A percentile compares a stretch with the other conserved stretches of the same genome.
These are phyloP conservation scores for Chaetomiaceae sp. DNA, from an alignment of 2,329 filamentous ascomycete species.

Conservation along the genomic window DNA sequence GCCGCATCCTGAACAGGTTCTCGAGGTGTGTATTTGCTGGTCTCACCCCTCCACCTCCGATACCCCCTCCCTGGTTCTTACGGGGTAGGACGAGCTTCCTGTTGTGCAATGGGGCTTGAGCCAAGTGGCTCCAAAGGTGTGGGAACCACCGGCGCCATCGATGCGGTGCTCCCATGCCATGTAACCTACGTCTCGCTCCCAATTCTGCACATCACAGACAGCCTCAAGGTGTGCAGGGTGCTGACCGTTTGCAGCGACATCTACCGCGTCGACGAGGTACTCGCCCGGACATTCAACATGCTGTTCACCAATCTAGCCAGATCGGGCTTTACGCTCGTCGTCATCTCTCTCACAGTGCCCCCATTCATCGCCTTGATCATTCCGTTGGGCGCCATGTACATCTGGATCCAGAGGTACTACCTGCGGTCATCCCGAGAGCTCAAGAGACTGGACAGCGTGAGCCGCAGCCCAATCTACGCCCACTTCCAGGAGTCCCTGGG, in stretches of 20 bases:
- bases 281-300: conserved; percentile 98
- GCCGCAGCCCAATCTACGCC: conserved; percentile 91
- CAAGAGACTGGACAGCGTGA: conserved; percentile 92
- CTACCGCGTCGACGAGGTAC: conserved; percentile 82
- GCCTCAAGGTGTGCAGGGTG: conserved; percentile 15
- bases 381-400: conserved; percentile 75
- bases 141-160: conserved; percentile 9
- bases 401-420: conserved; percentile 96
- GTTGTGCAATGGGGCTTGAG: conserved; percentile 8
- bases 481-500: conserved; percentile 98
- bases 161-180: conserved; percentile 13
- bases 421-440: conserved; percentile 92
- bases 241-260: conserved; percentile 56
- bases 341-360: conserved; percentile 80
- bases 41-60: not conserved
- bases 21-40: conserved; percentile 60
- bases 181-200: conserved; percentile 7
- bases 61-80: not conserved
- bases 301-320: conserved; percentile 72
- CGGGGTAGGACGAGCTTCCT: conserved; percentile 15
- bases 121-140: conserved; percentile 20
- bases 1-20: conserved; percentile 94
- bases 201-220: conserved; percentile 13
- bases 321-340: conserved; percentile 76
- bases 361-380: conserved; percentile 76